A percentile compares a stretch with the other conserved stretches of the same genome.
Conservation (phyloP, 2,329 filamentous ascomycete species). For the Fusarium sp. region DNA sequence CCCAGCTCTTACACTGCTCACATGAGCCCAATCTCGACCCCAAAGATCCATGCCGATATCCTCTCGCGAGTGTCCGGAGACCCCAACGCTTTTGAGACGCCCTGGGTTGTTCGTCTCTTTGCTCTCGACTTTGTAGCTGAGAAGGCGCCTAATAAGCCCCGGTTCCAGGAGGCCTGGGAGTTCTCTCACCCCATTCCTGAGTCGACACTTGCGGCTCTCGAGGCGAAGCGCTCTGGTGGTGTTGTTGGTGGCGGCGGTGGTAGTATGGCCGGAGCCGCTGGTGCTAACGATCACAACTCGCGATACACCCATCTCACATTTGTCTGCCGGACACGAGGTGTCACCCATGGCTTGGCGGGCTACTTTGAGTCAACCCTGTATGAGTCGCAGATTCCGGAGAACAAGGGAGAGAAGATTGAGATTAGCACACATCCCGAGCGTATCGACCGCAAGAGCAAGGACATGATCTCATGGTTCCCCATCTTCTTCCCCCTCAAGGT, state of each 20-base stretch:
- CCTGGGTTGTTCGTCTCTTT: constrained; percentile 94
- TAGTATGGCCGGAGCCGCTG: constrained; percentile 81
- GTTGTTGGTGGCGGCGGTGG: constrained; percentile 78
- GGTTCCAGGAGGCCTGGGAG: constrained; percentile 85
- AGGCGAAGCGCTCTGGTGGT: constrained; percentile 74
- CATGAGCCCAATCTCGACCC: constrained; percentile 90
- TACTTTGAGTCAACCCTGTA: constrained; percentile 99
- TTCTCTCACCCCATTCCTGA: constrained; percentile 82
- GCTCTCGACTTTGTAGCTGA: constrained; percentile 89
- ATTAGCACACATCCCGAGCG: constrained; percentile 93
- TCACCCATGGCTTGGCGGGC: constrained; percentile 91
- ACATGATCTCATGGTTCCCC: constrained; percentile 99
- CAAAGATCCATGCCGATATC: constrained; percentile 88
- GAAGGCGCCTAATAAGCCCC: constrained; percentile 68
- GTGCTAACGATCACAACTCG: constrained; percentile 92
- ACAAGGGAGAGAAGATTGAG: constrained; percentile 74
- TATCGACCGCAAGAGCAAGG: constrained; percentile 92
- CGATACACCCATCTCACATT: constrained; percentile 86
- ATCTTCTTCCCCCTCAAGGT: constrained; percentile 98
- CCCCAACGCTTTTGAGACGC: constrained; percentile 84
- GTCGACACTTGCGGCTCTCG: constrained; percentile 67
- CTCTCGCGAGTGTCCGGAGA: constrained; percentile 73
- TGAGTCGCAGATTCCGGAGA: constrained; percentile 62
- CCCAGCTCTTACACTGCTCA: constrained; percentile 94
- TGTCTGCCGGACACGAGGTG: constrained; percentile 81